Percentiles rank a stretch among this genome's conserved stretches.
Conservation (phyloP, 2,329 filamentous ascomycete species). For the Aureobasidium leucospermi region DNA sequence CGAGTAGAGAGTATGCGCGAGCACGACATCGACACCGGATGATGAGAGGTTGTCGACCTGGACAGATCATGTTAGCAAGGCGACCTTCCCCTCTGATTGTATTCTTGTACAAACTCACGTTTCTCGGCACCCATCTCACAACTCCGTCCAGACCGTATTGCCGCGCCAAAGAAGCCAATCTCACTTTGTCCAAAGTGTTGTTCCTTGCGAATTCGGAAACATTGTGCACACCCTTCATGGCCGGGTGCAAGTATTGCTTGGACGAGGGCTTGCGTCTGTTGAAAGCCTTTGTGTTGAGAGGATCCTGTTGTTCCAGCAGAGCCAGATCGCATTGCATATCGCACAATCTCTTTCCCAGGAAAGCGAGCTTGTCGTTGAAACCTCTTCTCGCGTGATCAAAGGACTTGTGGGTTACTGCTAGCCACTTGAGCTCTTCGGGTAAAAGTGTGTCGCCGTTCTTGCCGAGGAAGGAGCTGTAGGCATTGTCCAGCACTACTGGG, state of each 20-base stretch:
- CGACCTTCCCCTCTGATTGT: background rate
- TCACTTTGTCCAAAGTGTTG: constrained; percentile 55
- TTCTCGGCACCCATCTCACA: constrained; percentile 79
- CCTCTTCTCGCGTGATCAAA: constrained; percentile 92
- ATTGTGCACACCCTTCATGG: constrained; percentile 66
- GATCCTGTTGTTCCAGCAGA: constrained; percentile 43
- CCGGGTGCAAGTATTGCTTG: constrained; percentile 54
- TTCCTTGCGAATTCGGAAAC: constrained; percentile 55
- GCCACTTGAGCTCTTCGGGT: constrained; percentile 89
- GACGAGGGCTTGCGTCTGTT: too few relatives aligned
- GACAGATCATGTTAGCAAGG: constrained; percentile 5
- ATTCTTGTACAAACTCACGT: constrained; percentile 48
- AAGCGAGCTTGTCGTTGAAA: constrained; percentile 90
- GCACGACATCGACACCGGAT: constrained; percentile 68
- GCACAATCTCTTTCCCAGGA: constrained; percentile 60
- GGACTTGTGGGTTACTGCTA: constrained; percentile 95
- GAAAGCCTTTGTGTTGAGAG: background rate
- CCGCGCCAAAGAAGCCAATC: constrained; percentile 60
- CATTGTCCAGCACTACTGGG: constrained; percentile 64
- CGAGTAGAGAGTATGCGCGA: constrained; percentile 72
- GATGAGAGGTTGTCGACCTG: constrained; percentile 59
- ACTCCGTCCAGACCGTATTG: constrained; percentile 66
- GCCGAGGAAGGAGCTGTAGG: constrained; percentile 72
- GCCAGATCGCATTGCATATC: constrained; percentile 59
- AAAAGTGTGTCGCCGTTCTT: constrained; percentile 64